Conservation (phyloP, 202 grass and related monocot genomes). For the Carex arenaria region DNA sequence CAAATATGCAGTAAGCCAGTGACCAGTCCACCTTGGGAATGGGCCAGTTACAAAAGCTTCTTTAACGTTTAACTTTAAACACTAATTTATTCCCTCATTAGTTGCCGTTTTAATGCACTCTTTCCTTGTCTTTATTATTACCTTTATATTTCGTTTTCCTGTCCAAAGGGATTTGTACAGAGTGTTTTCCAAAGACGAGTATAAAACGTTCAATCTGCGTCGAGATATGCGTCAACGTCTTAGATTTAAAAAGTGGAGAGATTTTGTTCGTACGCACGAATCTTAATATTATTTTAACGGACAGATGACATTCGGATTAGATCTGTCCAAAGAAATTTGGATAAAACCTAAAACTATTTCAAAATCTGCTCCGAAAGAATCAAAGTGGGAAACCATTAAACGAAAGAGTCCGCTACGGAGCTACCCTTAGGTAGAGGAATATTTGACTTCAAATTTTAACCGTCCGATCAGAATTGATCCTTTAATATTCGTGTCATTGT, state of each 20-base stretch:
- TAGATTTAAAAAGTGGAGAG: too few species aligned
- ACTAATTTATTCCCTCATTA: neutral
- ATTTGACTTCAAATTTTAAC: too few species aligned
- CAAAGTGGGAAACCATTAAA: neutral
- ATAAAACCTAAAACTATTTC: too few species aligned
- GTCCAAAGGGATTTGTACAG: too few species aligned
- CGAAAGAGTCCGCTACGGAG: neutral
- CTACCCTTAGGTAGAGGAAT: too few species aligned
- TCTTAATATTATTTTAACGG: too few species aligned
- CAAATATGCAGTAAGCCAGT: neutral
- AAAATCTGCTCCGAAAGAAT: neutral
- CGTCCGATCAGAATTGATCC: too few species aligned
- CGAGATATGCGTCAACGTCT: too few species aligned
- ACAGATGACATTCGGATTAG: too few species aligned
- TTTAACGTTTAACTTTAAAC: constrained; percentile 49
- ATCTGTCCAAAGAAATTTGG: too few species aligned
- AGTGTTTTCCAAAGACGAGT: neutral
- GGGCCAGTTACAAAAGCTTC: constrained; percentile 11
- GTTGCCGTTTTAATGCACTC: neutral
- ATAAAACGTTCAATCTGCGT: neutral
- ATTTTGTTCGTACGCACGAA: too few species aligned
- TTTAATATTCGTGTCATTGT: too few species aligned
- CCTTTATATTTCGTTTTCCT: neutral
- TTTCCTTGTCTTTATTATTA: neutral
- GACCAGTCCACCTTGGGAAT: neutral